A percentile compares a stretch with the other conserved stretches of the same genome.
Conservation (phyloP, 331 rosid genomes). For the Quercus phellos region DNA sequence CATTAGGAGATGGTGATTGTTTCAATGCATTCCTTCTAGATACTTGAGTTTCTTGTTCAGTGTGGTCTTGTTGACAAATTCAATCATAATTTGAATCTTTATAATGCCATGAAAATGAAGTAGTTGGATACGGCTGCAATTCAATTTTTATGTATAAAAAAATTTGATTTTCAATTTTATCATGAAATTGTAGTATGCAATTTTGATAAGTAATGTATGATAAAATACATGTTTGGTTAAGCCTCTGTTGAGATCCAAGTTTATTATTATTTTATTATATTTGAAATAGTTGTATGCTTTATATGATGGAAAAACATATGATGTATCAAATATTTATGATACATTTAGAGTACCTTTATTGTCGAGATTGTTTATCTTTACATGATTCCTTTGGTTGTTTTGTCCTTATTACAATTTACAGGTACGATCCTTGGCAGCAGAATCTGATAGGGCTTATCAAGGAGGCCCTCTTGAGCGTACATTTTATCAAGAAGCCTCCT, state of each 20-base stretch:
- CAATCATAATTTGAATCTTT: not conserved
- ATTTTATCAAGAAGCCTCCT: constrained; percentile 66
- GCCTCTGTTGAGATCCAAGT: not conserved
- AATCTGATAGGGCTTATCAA: constrained; percentile 86
- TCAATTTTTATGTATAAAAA: not conserved
- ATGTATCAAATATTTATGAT: not conserved
- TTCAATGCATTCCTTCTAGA: not conserved
- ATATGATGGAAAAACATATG: not conserved
- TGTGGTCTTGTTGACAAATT: not conserved
- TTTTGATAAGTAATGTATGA: not conserved
- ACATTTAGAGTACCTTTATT: not conserved
- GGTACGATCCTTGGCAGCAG: constrained; percentile 96
- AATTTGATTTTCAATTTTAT: not conserved
- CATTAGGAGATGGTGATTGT: not conserved
- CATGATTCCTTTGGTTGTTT: constrained; percentile 15
- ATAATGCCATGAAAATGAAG: not conserved
- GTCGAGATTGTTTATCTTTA: not conserved
- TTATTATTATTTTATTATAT: not conserved
- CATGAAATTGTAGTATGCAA: not conserved
- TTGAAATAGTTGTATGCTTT: not conserved
- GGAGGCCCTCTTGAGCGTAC: constrained; percentile 69
- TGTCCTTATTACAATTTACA: constrained; percentile 21
- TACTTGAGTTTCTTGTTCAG: not conserved
- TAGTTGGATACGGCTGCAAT: not conserved
- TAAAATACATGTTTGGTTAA: not conserved